Evolutionary conservation across 1,284 basidiomycete genomes (phyloP), one percentile per base, ranked within the genome.

Genomic region (Cryptococcus sp.): DNA sequence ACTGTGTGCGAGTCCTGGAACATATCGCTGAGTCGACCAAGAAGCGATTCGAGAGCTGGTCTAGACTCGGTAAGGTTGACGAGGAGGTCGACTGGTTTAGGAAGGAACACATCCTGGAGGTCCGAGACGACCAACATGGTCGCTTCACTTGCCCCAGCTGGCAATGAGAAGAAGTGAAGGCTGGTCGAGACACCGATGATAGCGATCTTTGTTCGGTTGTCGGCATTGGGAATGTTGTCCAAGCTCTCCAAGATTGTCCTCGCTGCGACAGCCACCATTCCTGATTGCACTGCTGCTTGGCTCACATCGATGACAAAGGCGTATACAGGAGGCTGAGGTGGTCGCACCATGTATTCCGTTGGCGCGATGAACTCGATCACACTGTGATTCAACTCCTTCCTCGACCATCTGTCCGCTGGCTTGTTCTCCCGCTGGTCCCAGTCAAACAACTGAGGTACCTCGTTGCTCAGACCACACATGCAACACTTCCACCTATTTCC

Each of bases 401-500:
- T 87, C 48, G 86, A 81, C 93, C 95, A 99, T 57, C 96, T 83
- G 79, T 99, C 95, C 7, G 91, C 93, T 16, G 94, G 94, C 79
- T 93, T 89, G 75, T 96, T 97, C 66, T 87, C 87, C 58, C 84
- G 85, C 75, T 93, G 91, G 78, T 99, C 91, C 94, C 95, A 99
- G 78, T 99, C 96, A 74, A 99, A 99, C 54, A 97, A 83, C 74
- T 98, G 94, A 8, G 96, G 96, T 1, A 99, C 95, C 78, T 99
- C 96, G 78, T 99, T 99, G 58, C 91, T 91, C 84, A 99, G 88
- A 70, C 89, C 92, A 80, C 96, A 99, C 92, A 99, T 94, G 81
- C 93, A 97, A 78, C 96, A 99, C 77, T 96, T 91, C 96, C 96
- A 98, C 82, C 94, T 86, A 78, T 93, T 94, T 38, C 96, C 96